Conservation (phyloP, 495 filamentous ascomycete genomes). For the Aspergillus carlsbadensis region DNA sequence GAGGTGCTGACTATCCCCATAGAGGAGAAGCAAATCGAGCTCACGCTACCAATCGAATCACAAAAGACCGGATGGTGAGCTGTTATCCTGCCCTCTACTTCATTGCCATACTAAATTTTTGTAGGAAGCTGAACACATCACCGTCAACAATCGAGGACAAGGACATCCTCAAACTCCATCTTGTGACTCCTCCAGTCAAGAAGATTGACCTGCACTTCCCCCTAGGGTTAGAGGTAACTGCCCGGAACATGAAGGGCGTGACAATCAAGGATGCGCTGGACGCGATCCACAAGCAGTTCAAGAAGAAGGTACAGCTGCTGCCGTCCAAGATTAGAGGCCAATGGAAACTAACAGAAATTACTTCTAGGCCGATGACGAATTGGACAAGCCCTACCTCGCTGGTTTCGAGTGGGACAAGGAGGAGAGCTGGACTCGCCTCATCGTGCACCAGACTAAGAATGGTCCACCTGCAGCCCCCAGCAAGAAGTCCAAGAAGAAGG, state of each 20-base stretch:
- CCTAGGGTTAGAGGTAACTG: constrained; percentile 81
- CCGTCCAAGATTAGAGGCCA: not conserved
- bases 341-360: constrained; percentile 14
- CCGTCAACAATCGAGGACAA: constrained; percentile 74
- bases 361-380: constrained; percentile 79
- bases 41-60: constrained; percentile 82
- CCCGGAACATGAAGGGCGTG: constrained; percentile 85
- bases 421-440: constrained; percentile 70
- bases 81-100: constrained; percentile 1
- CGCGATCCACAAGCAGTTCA: constrained; percentile 90
- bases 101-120: constrained; percentile 1
- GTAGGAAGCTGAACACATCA: constrained; percentile 88
- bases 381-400: constrained; percentile 75
- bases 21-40: constrained; percentile 74
- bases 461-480: constrained; percentile 48
- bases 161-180: constrained; percentile 74
- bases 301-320: constrained; percentile 73
- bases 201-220: constrained; percentile 91
- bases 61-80: constrained; percentile 87
- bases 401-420: constrained; percentile 96
- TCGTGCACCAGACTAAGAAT: constrained; percentile 80
- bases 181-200: constrained; percentile 80
- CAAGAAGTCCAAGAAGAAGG: constrained; percentile 74
- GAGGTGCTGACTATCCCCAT: not conserved
- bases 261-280: constrained; percentile 94